Evolutionary conservation across 176 grass and related monocot species (phyloP).

Genomic region (Areca catechu): DNA sequence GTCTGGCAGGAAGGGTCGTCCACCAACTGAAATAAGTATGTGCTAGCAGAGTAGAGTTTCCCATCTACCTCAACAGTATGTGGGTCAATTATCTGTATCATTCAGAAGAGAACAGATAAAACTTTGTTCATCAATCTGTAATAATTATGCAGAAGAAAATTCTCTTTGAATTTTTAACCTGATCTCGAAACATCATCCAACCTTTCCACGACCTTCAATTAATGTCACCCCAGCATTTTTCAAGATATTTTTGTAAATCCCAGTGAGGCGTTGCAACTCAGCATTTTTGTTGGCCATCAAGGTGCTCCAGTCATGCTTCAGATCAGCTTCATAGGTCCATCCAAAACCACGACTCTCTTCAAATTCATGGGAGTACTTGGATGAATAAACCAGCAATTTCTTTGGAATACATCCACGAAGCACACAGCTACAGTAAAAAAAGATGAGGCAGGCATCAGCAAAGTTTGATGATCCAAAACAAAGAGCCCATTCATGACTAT

Average conservation of each 20-base stretch:
- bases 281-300: slow-evolving; percentile 74
- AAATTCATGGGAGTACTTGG: slow-evolving; percentile 67
- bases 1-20: slow-evolving; percentile 40
- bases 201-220: slow-evolving; percentile 81
- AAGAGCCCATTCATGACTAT: too few relatives aligned
- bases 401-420: slow-evolving; percentile 73
- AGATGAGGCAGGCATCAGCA: neutral
- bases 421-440: slow-evolving; percentile 43
- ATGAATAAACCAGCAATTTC: slow-evolving; percentile 62
- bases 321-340: slow-evolving; percentile 58
- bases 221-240: slow-evolving; percentile 47
- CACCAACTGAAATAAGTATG: slow-evolving; percentile 71
- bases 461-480: too few relatives aligned
- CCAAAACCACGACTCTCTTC: slow-evolving; percentile 72
- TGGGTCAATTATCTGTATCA: slow-evolving; percentile 48
- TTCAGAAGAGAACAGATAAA: neutral
- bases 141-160: neutral
- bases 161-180: slow-evolving; percentile 24
- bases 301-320: slow-evolving; percentile 67
- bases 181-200: slow-evolving; percentile 14
- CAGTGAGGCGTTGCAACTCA: slow-evolving; percentile 59
- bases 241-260: slow-evolving; percentile 77
- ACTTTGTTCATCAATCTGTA: neutral
- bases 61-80: slow-evolving; percentile 62
- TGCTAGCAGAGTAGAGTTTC: slow-evolving; percentile 55